Evolutionary conservation across 495 filamentous ascomycete genomes (phyloP).

Genomic region (Antarctomyces pellizariae): DNA sequence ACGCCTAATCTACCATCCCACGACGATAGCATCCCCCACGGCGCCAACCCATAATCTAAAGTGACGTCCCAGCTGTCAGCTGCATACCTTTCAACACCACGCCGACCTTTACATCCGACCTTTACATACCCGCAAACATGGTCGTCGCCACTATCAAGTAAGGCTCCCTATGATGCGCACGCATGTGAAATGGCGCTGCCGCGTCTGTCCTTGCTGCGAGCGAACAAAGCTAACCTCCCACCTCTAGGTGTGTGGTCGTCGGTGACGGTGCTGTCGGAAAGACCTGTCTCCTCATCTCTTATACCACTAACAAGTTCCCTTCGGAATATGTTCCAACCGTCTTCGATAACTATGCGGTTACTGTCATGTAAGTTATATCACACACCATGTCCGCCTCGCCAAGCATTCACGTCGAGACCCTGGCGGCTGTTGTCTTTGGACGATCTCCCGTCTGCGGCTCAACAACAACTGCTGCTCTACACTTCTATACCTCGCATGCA

Average conservation of each 20-base stretch:
- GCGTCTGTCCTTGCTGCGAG: conserved; percentile 1
- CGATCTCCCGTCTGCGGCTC: neutral
- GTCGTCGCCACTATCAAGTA: conserved; percentile 73
- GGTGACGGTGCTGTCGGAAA: conserved; percentile 98
- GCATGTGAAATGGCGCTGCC: conserved; percentile 4
- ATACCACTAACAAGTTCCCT: conserved; percentile 98
- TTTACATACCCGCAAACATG: conserved; percentile 31
- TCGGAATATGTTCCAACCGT: conserved; percentile 99
- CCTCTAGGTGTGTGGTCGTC: conserved; percentile 60
- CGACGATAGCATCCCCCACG: too few relatives aligned
- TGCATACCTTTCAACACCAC: too few relatives aligned
- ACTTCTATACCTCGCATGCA: conserved; percentile 1
- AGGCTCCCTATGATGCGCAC: conserved; percentile 15
- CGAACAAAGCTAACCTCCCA: too few relatives aligned
- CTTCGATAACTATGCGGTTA: conserved; percentile 99
- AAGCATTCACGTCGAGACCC: neutral
- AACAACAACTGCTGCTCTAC: neutral
- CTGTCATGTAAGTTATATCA: conserved; percentile 69
- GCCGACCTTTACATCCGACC: too few relatives aligned
- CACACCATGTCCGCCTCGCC: neutral
- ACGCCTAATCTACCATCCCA: too few relatives aligned
- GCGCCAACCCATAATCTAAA: too few relatives aligned
- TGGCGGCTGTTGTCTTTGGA: too few relatives aligned
- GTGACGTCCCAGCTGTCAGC: too few relatives aligned
- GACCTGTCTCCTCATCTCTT: conserved; percentile 94